Evolutionary conservation across 108 stramenopile genomes (phyloP).

Genomic region (Conticribra weissflogii): DNA sequence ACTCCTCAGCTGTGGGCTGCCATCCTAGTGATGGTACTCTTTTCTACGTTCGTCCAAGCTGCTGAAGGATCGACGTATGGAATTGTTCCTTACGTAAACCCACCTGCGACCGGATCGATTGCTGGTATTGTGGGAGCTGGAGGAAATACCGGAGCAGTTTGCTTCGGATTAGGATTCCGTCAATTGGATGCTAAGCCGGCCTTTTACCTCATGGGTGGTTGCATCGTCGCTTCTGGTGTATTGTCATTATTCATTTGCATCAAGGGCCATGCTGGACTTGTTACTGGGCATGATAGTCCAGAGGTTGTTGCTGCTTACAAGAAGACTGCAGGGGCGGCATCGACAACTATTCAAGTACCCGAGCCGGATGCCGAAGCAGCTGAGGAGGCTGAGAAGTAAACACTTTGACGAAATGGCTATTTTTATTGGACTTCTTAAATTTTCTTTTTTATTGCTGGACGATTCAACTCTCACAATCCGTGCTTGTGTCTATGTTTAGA

Average conservation of each 20-base stretch:
- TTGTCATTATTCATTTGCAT: constrained; percentile 52
- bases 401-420: no score
- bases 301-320: constrained; percentile 36
- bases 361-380: constrained; percentile 41
- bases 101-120: constrained; percentile 70
- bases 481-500: no score
- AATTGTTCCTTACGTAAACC: constrained; percentile 84
- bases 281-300: constrained; percentile 33
- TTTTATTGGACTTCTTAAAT: no score
- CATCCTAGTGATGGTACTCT: constrained; percentile 69
- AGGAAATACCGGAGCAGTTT: constrained; percentile 70
- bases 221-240: constrained; percentile 50
- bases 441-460: no score
- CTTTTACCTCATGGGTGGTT: constrained; percentile 57
- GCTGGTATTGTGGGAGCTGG: constrained; percentile 84
- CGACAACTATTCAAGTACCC: constrained; percentile 38
- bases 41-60: constrained; percentile 78
- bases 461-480: no score
- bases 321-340: constrained; percentile 5
- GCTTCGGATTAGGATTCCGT: constrained; percentile 69
- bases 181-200: constrained; percentile 42
- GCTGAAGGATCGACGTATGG: constrained; percentile 78
- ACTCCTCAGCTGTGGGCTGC: constrained; percentile 52
- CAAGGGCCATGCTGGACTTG: constrained; percentile 56
- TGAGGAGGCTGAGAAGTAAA: constrained; percentile 22